phyloP scores from a whole-genome alignment of 495 filamentous ascomycete species.

The Penicillium bovifimosum region DNA sequence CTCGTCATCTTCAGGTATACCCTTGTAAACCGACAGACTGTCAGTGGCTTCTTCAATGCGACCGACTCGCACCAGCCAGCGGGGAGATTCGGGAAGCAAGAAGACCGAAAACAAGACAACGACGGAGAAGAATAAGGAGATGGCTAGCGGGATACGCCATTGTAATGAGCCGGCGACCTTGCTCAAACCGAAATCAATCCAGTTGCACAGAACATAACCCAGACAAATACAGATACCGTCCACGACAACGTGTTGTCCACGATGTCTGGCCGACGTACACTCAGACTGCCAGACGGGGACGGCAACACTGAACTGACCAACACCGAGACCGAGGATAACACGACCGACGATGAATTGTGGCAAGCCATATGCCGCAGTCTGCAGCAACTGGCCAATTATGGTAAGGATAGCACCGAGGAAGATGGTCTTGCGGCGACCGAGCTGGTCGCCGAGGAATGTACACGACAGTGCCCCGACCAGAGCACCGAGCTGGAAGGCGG shows the following conservation, averaged over 20 bases:
- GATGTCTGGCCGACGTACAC: conserved; percentile 31
- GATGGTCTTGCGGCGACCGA: conserved; percentile 53
- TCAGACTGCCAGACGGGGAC: conserved; percentile 50
- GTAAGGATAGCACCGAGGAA: conserved; percentile 45
- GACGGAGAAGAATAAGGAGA: conserved; percentile 56
- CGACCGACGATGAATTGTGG: conserved; percentile 37
- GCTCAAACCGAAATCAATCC: conserved; percentile 41
- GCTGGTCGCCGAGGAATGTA: conserved; percentile 38
- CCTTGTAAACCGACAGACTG: conserved; percentile 26
- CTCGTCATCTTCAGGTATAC: conserved; percentile 15
- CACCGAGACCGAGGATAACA: conserved; percentile 39
- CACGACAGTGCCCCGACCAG: conserved; percentile 38
- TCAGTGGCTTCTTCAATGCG: conserved; percentile 46
- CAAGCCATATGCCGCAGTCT: conserved; percentile 41
- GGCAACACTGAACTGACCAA: conserved; percentile 40
- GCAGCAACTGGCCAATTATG: conserved; percentile 48
- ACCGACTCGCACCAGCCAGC: conserved; percentile 53
- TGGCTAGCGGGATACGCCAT: conserved; percentile 44
- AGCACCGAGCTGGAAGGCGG: conserved; percentile 39
- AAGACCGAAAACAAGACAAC: conserved; percentile 54
- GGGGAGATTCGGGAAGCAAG: conserved; percentile 58
- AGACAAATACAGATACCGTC: conserved; percentile 48
- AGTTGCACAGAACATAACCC: conserved; percentile 36
- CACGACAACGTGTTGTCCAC: conserved; percentile 34
- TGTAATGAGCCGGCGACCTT: conserved; percentile 25